Percentiles rank a stretch among this genome's conserved stretches.
These are phyloP conservation scores for Lactarius vividus DNA, from an alignment of 768 basidiomycete species.

Conservation along the genomic window DNA sequence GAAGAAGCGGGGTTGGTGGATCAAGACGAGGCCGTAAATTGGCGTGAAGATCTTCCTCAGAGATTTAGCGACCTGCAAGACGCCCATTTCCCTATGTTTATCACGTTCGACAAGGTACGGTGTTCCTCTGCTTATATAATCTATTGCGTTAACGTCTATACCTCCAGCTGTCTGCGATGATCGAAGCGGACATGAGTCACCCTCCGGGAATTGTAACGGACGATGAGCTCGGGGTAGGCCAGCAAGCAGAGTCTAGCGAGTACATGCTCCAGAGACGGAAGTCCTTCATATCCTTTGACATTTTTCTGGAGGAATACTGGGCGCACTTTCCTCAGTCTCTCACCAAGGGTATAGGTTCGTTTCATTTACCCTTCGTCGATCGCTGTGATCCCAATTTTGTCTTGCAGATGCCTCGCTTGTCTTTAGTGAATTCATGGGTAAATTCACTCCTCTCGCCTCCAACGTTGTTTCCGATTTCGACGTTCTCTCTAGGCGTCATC, in stretches of 20 bases:
- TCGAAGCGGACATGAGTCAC: slow-evolving; percentile 46
- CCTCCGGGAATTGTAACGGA: not conserved
- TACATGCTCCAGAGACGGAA: slow-evolving; percentile 22
- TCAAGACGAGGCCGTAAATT: slow-evolving; percentile 44
- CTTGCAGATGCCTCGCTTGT: slow-evolving; percentile 56
- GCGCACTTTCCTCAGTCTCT: slow-evolving; percentile 53
- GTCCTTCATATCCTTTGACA: slow-evolving; percentile 42
- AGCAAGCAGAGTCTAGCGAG: slow-evolving; percentile 12
- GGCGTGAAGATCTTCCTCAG: slow-evolving; percentile 47
- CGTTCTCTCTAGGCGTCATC: slow-evolving; percentile 47
- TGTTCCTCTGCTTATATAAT: not conserved
- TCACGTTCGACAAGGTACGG: slow-evolving; percentile 61
- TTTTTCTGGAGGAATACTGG: slow-evolving; percentile 58
- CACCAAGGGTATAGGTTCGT: slow-evolving; percentile 56
- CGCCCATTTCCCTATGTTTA: slow-evolving; percentile 65
- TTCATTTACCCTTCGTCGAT: not conserved
- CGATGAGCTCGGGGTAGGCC: not conserved
- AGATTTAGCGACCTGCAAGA: slow-evolving; percentile 57
- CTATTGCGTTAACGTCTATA: not conserved
- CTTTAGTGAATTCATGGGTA: slow-evolving; percentile 66
- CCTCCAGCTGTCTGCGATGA: slow-evolving; percentile 45
- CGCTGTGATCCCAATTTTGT: slow-evolving; percentile 5
- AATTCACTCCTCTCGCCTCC: not conserved
- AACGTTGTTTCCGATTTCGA: not conserved
- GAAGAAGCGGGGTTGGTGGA: slow-evolving; percentile 37